Conservation (phyloP, 2,329 filamentous ascomycete genomes). For the Alternaria alternata region DNA sequence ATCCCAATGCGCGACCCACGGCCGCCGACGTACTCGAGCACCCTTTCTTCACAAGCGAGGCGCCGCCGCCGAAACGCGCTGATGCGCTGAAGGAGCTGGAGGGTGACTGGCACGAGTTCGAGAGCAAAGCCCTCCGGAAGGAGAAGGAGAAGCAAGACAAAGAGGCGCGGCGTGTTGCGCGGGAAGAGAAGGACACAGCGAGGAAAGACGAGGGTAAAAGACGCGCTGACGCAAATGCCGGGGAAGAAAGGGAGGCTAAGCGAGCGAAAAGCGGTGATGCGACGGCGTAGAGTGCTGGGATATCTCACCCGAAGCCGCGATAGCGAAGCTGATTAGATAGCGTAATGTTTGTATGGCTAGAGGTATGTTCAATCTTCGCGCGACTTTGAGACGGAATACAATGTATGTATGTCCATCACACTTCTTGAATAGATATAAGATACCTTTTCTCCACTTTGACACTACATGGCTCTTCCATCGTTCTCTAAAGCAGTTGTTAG, state of each 20-base stretch:
- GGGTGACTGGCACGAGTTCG: slow-evolving; percentile 98
- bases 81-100: slow-evolving; percentile 82
- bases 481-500: background rate
- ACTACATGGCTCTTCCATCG: too few relatives aligned
- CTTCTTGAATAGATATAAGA: background rate
- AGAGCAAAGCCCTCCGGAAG: slow-evolving; percentile 91
- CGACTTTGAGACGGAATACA: background rate
- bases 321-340: background rate
- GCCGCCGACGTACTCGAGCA: slow-evolving; percentile 86
- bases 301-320: background rate
- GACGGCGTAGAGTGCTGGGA: slow-evolving; percentile 14
- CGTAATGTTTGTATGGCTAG: slow-evolving; percentile 1
- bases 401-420: background rate
- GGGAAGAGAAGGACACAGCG: slow-evolving; percentile 35
- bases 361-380: background rate
- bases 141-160: slow-evolving; percentile 78
- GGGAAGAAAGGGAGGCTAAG: slow-evolving; percentile 46
- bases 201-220: slow-evolving; percentile 47
- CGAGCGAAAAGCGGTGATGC: slow-evolving; percentile 38
- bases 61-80: slow-evolving; percentile 78
- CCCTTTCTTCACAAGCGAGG: slow-evolving; percentile 85
- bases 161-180: slow-evolving; percentile 57
- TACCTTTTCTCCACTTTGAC: background rate
- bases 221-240: slow-evolving; percentile 38
- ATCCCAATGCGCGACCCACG: slow-evolving; percentile 82